Evolutionary conservation across 179 eudicot species (phyloP), one percentile per base, ranked within the genome.

Genomic region (Amaranthus tricolor): DNA sequence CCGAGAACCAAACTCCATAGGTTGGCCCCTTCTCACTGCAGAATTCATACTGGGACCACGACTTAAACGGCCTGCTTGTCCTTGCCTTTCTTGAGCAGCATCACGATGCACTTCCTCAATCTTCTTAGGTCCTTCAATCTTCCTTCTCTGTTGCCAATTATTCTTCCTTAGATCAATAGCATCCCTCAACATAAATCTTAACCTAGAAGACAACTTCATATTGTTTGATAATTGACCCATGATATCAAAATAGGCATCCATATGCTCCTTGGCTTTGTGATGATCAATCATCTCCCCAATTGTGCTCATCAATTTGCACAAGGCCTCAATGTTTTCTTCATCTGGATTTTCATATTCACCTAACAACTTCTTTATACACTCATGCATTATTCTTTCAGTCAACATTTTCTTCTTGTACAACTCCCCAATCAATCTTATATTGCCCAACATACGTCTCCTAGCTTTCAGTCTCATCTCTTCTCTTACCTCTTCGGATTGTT

Each of bases 381-480:
- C 97, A n/a, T 94, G 97, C 98, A 95, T 95, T 70, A 93, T 93
- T 84, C 94, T 88, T 77, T 93, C 99, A 10, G 98, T 93, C 87
- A 95, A 85, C 99, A 95, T 95, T 68, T 74, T 88, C 81, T 95
- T 95, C 84, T 93, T 93, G 86, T 87, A 95, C 60, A 94, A 61
- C 80, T 94, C 98, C 24, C 98, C 98, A 19, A 94, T 92, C 70
- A 94, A 81, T 83, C 96, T 86, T 57, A 94, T 94, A 72, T 94
- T 94, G 24, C 98, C 97, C 77, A 94, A 62, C 98, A 94, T 94
- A 14, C 91, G 91, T 81, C 97, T 88, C 19, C 97, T 82, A 3
- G 82, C 94, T 71, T 71, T 77, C 53, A 90, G 49, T 79, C 94
- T 86, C 83, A 83, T 92, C 66, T 85, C 96, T 77, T 94, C 97